Evolutionary conservation across 1,284 basidiomycete genomes (phyloP).

Genomic region (Marasmius tenuissimus): DNA sequence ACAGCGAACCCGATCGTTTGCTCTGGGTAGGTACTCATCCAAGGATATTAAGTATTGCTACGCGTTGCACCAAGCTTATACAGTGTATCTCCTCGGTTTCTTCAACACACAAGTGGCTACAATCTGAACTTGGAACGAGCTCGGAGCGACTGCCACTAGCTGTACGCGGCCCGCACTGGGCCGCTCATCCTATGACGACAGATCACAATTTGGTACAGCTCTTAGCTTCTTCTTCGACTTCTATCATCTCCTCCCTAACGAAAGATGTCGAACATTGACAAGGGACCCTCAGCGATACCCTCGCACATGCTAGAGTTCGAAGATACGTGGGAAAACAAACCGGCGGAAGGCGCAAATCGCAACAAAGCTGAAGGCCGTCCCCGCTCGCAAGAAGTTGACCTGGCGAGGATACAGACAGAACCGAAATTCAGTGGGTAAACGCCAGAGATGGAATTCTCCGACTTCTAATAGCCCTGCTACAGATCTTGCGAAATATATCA

Average conservation of each 20-base stretch:
- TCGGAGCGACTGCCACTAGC: no score
- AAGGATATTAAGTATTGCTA: no score
- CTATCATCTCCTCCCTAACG: background rate
- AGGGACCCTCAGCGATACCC: background rate
- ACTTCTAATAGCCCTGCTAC: background rate
- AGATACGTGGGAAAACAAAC: background rate
- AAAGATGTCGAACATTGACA: background rate
- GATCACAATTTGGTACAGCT: no score
- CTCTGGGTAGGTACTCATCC: no score
- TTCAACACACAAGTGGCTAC: no score
- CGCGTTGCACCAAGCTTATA: no score
- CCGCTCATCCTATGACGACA: no score
- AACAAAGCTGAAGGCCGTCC: background rate
- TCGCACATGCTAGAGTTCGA: background rate
- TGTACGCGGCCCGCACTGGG: no score
- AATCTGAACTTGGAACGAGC: no score
- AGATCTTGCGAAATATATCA: conserved; percentile 28
- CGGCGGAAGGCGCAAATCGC: background rate
- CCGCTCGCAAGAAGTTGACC: conserved; percentile 16
- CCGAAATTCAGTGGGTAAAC: conserved; percentile 25
- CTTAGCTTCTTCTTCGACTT: background rate
- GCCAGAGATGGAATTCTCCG: background rate
- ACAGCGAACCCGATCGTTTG: no score
- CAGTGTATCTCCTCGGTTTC: no score
- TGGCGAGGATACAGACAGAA: conserved; percentile 27